A percentile compares a stretch with the other conserved stretches of the same genome.
Conservation (phyloP, 2,329 filamentous ascomycete species). For the Diplodia seriata region DNA sequence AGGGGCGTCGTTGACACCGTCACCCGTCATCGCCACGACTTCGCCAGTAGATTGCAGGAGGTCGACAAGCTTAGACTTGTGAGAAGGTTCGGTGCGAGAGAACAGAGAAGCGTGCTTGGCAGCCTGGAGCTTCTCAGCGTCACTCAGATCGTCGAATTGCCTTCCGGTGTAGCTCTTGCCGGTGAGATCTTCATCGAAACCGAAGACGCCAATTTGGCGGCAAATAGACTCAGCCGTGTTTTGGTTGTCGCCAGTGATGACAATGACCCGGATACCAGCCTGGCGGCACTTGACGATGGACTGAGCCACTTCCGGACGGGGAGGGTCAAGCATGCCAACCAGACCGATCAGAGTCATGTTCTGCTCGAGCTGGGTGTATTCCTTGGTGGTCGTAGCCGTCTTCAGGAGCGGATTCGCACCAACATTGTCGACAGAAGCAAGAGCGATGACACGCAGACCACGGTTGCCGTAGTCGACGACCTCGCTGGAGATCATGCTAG, state of each 20-base stretch:
- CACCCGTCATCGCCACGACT: slow-evolving; percentile 98
- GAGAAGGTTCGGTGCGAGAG: slow-evolving; percentile 91
- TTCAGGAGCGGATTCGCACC: slow-evolving; percentile 71
- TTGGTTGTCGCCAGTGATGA: slow-evolving; percentile 97
- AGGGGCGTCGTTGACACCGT: slow-evolving; percentile 97
- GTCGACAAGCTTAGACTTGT: slow-evolving; percentile 98
- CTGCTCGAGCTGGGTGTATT: slow-evolving; percentile 89
- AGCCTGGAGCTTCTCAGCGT: slow-evolving; percentile 80
- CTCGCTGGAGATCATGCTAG: slow-evolving; percentile 75
- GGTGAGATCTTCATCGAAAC: slow-evolving; percentile 76
- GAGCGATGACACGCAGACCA: slow-evolving; percentile 91
- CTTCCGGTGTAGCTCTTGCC: slow-evolving; percentile 96
- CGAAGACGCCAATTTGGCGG: slow-evolving; percentile 94
- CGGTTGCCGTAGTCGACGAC: slow-evolving; percentile 89
- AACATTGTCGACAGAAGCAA: slow-evolving; percentile 83
- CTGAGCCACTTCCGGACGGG: slow-evolving; percentile 84
- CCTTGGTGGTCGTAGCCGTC: slow-evolving; percentile 78
- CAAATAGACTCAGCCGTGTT: slow-evolving; percentile 98
- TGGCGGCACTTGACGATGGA: slow-evolving; percentile 90
- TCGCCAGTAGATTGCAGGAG: slow-evolving; percentile 91
- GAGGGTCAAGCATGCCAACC: slow-evolving; percentile 95
- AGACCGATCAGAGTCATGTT: slow-evolving; percentile 93
- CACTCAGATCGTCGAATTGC: slow-evolving; percentile 86
- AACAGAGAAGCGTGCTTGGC: slow-evolving; percentile 89
- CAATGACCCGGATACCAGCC: slow-evolving; percentile 94